Conservation (phyloP, 306 rosid species). For the Lagenaria siceraria region DNA sequence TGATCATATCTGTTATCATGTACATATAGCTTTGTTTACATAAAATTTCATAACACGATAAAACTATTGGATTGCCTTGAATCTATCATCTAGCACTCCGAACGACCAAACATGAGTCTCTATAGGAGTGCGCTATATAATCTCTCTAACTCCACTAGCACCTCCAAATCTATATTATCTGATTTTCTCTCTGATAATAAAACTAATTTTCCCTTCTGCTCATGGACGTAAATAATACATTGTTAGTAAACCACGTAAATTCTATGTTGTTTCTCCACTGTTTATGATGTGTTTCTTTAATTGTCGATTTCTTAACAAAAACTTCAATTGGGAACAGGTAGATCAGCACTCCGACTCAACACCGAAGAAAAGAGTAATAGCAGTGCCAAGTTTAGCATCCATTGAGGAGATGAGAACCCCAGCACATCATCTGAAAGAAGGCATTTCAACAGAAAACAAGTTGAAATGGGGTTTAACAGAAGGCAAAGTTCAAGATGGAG, state of each 20-base stretch:
- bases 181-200: too few relatives aligned
- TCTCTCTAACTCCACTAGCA: too few relatives aligned
- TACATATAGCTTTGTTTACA: neutral
- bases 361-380: constrained; percentile 26
- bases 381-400: constrained; percentile 47
- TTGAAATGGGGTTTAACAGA: constrained; percentile 25
- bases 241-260: too few relatives aligned
- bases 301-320: too few relatives aligned
- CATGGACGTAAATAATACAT: too few relatives aligned
- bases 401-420: constrained; percentile 68
- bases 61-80: neutral
- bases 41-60: neutral
- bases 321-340: constrained; percentile 30
- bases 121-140: too few relatives aligned
- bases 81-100: too few relatives aligned
- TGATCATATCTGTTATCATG: neutral
- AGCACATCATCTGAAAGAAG: constrained; percentile 20
- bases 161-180: too few relatives aligned
- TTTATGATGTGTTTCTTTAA: too few relatives aligned
- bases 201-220: too few relatives aligned
- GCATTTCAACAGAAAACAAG: constrained; percentile 12
- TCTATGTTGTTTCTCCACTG: too few relatives aligned
- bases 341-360: constrained; percentile 28
- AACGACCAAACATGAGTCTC: too few relatives aligned
- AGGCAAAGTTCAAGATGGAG: constrained; percentile 33